phyloP scores from a whole-genome alignment of 768 basidiomycete species.

The Mycena pura region DNA sequence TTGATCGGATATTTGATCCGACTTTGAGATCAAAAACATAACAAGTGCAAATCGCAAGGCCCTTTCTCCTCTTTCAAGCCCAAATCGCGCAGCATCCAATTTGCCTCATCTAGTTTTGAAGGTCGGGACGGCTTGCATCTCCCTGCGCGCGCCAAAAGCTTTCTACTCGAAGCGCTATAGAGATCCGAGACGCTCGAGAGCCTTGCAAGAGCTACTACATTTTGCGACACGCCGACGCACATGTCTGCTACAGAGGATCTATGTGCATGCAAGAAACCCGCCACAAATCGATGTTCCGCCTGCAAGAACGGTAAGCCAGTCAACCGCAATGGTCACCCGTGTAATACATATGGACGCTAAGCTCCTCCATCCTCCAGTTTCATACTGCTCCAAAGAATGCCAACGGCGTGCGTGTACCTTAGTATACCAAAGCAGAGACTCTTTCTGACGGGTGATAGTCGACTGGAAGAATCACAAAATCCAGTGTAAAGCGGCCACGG shows the following conservation, averaged over 20 bases:
- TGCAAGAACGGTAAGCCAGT: conserved; percentile 10
- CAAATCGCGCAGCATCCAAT: too few species aligned
- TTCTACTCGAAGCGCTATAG: too few species aligned
- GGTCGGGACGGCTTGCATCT: too few species aligned
- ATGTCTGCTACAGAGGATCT: neutral
- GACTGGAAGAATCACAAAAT: conserved; percentile 24
- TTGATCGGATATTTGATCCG: too few species aligned
- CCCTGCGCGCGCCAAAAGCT: too few species aligned
- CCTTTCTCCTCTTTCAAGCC: too few species aligned
- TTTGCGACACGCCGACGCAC: too few species aligned
- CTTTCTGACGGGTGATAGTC: neutral
- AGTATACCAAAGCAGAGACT: neutral
- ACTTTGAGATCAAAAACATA: too few species aligned
- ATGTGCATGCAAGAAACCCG: conserved; percentile 12
- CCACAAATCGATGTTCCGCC: conserved; percentile 10
- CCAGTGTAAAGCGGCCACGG: conserved; percentile 11
- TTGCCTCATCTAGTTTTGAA: too few species aligned
- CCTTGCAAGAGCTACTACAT: too few species aligned
- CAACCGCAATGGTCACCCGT: neutral
- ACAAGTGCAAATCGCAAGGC: too few species aligned
- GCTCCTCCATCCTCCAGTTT: neutral
- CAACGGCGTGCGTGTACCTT: conserved; percentile 4
- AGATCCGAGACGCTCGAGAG: too few species aligned
- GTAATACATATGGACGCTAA: neutral
- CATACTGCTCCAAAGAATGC: conserved; percentile 18